phyloP scores from a whole-genome alignment of 768 basidiomycete species.

The Austroboletus festivus region DNA sequence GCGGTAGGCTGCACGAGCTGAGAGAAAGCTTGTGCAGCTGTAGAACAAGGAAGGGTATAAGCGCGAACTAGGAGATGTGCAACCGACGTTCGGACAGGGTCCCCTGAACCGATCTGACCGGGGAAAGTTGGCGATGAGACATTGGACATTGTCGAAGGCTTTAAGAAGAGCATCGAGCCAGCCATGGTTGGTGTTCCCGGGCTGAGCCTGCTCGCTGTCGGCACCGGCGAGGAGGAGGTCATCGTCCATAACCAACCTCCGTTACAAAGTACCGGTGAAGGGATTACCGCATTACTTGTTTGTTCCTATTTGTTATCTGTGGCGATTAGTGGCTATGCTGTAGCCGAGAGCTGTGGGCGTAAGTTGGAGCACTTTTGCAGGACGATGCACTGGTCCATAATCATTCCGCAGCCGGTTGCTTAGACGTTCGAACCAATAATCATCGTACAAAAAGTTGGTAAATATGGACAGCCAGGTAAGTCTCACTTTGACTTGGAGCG shows the following conservation, averaged over 20 bases:
- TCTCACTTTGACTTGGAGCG: background rate
- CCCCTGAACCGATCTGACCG: conserved; percentile 34
- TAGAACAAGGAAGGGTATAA: conserved; percentile 70
- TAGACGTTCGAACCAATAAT: too few relatives aligned
- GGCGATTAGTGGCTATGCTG: conserved; percentile 18
- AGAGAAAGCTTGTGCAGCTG: conserved; percentile 69
- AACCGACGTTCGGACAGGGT: conserved; percentile 58
- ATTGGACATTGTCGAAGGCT: conserved; percentile 31
- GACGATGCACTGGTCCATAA: too few relatives aligned
- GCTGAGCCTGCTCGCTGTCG: conserved; percentile 32
- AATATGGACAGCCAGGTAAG: conserved; percentile 15
- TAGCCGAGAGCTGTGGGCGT: too few relatives aligned
- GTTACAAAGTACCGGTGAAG: too few relatives aligned
- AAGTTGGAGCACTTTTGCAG: too few relatives aligned
- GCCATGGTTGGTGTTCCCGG: conserved; percentile 22
- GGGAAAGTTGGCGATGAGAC: conserved; percentile 33
- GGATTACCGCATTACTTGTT: conserved; percentile 7
- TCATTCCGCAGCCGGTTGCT: conserved; percentile 2
- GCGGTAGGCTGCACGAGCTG: conserved; percentile 73
- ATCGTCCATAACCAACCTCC: conserved; percentile 29
- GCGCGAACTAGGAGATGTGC: conserved; percentile 64
- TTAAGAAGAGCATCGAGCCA: conserved; percentile 32
- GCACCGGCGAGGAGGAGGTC: conserved; percentile 33
- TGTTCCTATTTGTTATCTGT: conserved; percentile 20
- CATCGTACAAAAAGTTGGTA: too few relatives aligned